phyloP scores from a whole-genome alignment of 495 filamentous ascomycete species.

The Astrothelium macrocarpum region DNA sequence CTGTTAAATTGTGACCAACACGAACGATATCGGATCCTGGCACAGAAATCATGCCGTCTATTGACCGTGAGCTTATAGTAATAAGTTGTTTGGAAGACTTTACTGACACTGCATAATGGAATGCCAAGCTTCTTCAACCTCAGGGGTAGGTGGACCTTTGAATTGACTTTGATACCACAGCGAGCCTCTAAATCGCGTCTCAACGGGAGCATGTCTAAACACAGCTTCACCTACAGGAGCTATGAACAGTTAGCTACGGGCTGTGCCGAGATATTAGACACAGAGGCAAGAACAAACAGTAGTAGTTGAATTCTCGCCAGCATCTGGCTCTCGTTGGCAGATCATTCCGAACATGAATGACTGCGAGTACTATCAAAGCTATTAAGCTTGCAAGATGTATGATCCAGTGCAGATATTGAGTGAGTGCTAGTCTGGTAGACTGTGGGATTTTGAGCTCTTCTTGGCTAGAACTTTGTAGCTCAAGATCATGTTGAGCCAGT shows the following conservation, averaged over 20 bases:
- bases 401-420: neutral
- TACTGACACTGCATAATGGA: constrained; percentile 8
- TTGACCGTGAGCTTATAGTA: neutral
- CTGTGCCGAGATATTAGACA: neutral
- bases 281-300: neutral
- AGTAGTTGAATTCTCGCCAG: neutral
- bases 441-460: neutral
- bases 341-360: neutral
- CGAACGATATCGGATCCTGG: neutral
- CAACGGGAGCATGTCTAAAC: neutral
- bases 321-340: neutral
- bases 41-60: neutral
- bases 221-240: neutral
- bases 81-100: neutral
- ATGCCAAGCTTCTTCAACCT: constrained; percentile 12
- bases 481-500: neutral
- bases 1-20: neutral
- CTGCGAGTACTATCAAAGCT: neutral
- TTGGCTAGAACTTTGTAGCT: neutral
- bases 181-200: constrained; percentile 14
- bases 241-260: neutral
- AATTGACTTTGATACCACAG: constrained; percentile 17
- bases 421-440: neutral
- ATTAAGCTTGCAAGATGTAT: neutral
- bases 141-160: constrained; percentile 15